Evolutionary conservation across 139 green algal species (phyloP), one percentile per base, ranked within the genome.

Genomic region (Chlamydomonas eustigma): DNA sequence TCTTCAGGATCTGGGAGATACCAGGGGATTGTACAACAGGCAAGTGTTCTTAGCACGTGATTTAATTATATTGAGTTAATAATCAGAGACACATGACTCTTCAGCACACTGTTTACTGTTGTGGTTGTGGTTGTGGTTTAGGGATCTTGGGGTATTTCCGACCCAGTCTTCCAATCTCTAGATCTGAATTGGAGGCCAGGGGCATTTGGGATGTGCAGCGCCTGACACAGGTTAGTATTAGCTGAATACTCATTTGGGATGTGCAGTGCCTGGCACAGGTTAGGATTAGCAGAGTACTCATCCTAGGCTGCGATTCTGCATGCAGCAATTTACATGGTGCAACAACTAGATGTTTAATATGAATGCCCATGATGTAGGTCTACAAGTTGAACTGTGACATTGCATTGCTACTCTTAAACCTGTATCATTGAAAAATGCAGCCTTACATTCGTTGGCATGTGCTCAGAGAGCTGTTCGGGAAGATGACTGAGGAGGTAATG

Each of bases 1-100:
- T 99, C 89, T 99, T 98, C 86, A 84, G 95, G 58, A 98, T 98
- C 69, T 98, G 95, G 93, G 94, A 98, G 89, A 88, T 98, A 30
- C 91, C 91, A 0, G 88, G 84, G 0, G 81, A 91, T 64, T 90
- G 87, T 71, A 73, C 73, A 36, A 89, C 80, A 22, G 90, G 89
- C 79, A 36, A 2, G 76, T 22, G 58, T 8, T 30, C 22, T 63
- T 24, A 63, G 24, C n/a, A n/a, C n/a, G n/a, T n/a, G n/a, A n/a
- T n/a, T n/a, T n/a, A n/a, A n/a, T n/a, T n/a, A n/a, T n/a, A n/a
- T n/a, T n/a, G n/a, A n/a, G n/a, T n/a, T n/a, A n/a, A n/a, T 58
- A 58, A 58, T 18, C 44, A 12, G 12, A 58, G 18, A 70, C 58
- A 8, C 58, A 34, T 5, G 18, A 32, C 25, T 28, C 25, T 38